phyloP scores from a whole-genome alignment of 139 green algal species.

The Tetradesmus obliquus region DNA sequence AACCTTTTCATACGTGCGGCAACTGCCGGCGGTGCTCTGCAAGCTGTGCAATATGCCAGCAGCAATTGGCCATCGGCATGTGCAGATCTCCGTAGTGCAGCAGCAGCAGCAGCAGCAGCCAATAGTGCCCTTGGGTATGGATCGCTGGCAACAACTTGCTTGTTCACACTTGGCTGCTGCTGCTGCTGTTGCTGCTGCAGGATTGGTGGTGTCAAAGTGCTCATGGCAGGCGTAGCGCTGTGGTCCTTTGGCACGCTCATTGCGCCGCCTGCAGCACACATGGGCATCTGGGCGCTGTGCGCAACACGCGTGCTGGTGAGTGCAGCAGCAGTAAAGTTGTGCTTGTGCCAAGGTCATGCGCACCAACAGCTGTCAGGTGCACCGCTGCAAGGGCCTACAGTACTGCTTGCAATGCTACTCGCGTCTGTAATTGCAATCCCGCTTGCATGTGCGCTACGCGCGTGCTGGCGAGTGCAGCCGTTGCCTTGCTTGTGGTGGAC shows the following conservation, averaged over 20 bases:
- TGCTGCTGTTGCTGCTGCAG: slow-evolving; percentile 44
- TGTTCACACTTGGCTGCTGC: neutral
- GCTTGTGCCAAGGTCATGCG: neutral
- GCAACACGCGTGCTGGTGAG: slow-evolving; percentile 86
- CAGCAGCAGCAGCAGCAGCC: neutral
- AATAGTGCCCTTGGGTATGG: neutral
- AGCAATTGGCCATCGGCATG: neutral
- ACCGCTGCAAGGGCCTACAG: neutral
- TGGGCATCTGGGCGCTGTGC: slow-evolving; percentile 86
- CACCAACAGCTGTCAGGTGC: neutral
- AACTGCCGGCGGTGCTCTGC: neutral
- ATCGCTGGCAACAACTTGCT: neutral
- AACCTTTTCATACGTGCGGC: no score
- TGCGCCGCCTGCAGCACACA: slow-evolving; percentile 81
- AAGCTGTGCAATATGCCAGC: neutral
- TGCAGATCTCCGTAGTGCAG: neutral
- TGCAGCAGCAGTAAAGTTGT: neutral
- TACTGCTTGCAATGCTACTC: no score
- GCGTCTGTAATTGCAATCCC: neutral
- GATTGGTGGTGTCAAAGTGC: slow-evolving; percentile 88
- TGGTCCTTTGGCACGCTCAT: slow-evolving; percentile 95
- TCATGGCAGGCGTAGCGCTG: slow-evolving; percentile 87
- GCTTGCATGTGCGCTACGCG: neutral
- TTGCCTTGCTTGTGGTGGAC: no score
- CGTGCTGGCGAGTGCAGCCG: no score